Evolutionary conservation across 78 protist genomes (phyloP), one percentile per base, ranked within the genome.

Genomic region (Polysphondylium violaceum): DNA sequence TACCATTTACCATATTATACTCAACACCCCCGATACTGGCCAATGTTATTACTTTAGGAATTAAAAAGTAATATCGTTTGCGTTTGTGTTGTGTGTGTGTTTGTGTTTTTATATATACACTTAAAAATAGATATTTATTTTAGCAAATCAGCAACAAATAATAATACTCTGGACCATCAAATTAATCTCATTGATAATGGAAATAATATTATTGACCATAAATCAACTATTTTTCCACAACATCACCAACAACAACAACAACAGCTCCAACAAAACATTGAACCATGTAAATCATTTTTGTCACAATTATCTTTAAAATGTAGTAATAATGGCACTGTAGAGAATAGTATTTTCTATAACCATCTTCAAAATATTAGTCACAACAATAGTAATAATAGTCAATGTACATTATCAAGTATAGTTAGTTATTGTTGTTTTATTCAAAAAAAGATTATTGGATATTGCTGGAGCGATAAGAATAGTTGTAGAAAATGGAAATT

Each of bases 381-480:
- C 27, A 59, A 59, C 27, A 59, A 59, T 59, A 59, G 12, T 23
- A 59, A 59, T 29, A 59, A 59, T 59, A 3, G 1, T 59, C n/a
- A 59, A 23, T 59, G 40, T 29, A 19, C 6, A 23, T 23, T 59
- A 59, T 23, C 23, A 59, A 14, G 19, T n/a, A 23, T 27, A 59
- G 31, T 27, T 6, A 3, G 11, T n/a, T 35, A 29, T 38, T 38
- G 40, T 65, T 65, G 73, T 38, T 38, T 38, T n/a, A 65, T 65
- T 36, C 73, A 65, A 65, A 65, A 65, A 38, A 33, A 38, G 40
- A 65, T 65, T n/a, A 51, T 65, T 65, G 53, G 73, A 38, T 65
- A 38, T 65, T 65, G 73, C 40, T 72, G 78, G 78, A 4, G 33
- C 14, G 78, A 72, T 33, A 72, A 51, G 51, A 50, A 50, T 72